A percentile compares a stretch with the other conserved stretches of the same genome.
Conservation (phyloP, 495 filamentous ascomycete species). For the Xylaria acuta region DNA sequence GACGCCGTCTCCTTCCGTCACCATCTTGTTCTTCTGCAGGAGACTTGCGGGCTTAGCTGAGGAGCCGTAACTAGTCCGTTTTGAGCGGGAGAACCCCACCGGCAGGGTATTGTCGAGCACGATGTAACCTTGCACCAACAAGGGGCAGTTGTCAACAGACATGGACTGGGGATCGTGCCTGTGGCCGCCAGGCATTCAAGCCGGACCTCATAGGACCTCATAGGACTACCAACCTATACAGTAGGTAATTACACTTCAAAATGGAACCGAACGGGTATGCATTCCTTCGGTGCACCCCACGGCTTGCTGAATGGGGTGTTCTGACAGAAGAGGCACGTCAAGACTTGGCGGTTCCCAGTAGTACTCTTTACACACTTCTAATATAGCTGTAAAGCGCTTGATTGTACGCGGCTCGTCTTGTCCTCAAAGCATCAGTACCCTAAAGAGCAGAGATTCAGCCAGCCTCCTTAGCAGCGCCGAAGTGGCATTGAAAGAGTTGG, state of each 20-base stretch:
- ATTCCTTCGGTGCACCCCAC: neutral
- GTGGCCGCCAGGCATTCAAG: neutral
- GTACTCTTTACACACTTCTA: neutral
- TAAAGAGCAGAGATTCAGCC: neutral
- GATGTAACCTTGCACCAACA: constrained; percentile 21
- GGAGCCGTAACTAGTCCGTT: neutral
- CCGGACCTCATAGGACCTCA: neutral
- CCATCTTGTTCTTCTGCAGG: constrained; percentile 4
- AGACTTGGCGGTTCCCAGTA: neutral
- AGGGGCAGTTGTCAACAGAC: constrained; percentile 9
- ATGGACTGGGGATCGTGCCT: neutral
- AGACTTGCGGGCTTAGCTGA: constrained; percentile 5
- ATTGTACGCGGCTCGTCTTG: neutral
- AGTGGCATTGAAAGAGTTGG: neutral
- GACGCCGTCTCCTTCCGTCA: constrained; percentile 1
- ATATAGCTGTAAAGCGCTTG: neutral
- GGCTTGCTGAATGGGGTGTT: neutral
- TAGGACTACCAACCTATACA: neutral
- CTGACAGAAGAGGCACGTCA: neutral
- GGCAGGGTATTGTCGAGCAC: constrained; percentile 1
- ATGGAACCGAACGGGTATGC: neutral
- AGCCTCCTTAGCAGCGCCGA: neutral
- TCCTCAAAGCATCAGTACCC: neutral
- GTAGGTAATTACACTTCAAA: neutral
- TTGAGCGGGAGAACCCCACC: neutral